Evolutionary conservation across 306 rosid species (phyloP).

Genomic region (Cucumis hystrix): DNA sequence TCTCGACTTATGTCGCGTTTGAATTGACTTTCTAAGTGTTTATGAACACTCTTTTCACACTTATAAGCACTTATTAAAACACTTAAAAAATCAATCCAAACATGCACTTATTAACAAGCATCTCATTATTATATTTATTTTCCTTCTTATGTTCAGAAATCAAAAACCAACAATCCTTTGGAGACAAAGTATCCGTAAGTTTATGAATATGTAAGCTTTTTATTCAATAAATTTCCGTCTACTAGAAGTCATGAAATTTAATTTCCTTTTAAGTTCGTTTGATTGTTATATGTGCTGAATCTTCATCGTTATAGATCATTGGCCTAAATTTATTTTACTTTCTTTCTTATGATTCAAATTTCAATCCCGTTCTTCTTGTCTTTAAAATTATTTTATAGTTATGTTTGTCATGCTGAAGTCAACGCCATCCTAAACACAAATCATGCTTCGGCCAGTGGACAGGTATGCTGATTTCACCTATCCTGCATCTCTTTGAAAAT

Average conservation of each 20-base stretch:
- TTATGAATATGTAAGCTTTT: not conserved
- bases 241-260: not conserved
- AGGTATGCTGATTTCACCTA: constrained; percentile 31
- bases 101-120: not conserved
- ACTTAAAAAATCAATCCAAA: too few species aligned
- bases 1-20: not conserved
- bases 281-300: constrained; percentile 4
- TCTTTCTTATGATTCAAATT: not conserved
- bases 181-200: constrained; percentile 95
- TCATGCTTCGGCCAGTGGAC: constrained; percentile 96
- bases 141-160: constrained; percentile 42
- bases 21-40: too few species aligned
- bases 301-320: constrained; percentile 5
- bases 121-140: not conserved
- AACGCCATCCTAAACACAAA: constrained; percentile 87
- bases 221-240: not conserved
- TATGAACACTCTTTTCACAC: too few species aligned
- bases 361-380: constrained; percentile 1
- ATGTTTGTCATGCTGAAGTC: constrained; percentile 96
- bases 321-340: not conserved
- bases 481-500: not conserved
- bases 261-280: not conserved
- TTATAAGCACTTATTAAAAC: too few species aligned
- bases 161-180: constrained; percentile 68
- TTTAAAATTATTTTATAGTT: constrained; percentile 26